Evolutionary conservation across 164 flowering plant genomes (phyloP).

Genomic region (Liquidambar formosana): DNA sequence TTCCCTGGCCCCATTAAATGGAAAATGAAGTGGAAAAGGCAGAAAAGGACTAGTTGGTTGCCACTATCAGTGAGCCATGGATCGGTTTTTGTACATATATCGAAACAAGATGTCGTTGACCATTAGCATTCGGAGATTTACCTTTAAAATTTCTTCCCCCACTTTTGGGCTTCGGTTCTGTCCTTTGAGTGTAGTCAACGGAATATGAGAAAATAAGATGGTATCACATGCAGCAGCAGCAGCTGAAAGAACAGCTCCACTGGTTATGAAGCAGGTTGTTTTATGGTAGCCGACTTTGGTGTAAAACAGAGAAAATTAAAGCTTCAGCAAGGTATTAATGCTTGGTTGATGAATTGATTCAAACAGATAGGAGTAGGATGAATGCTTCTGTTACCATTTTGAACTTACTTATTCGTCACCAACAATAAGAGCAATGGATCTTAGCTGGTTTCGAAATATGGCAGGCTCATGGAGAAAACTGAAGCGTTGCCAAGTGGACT

Average conservation of each 20-base stretch:
- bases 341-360: background rate
- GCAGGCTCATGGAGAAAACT: background rate
- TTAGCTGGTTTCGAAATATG: background rate
- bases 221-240: background rate
- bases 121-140: background rate
- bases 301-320: background rate
- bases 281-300: background rate
- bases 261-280: background rate
- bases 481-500: background rate
- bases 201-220: background rate
- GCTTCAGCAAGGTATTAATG: too few species aligned
- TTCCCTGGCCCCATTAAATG: background rate
- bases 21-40: background rate
- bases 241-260: background rate
- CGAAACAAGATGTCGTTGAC: background rate
- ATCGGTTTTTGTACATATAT: background rate
- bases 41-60: too few species aligned
- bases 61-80: too few species aligned
- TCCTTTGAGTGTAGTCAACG: background rate
- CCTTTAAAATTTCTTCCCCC: too few species aligned
- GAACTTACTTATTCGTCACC: background rate
- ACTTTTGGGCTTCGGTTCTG: background rate
- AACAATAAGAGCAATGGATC: background rate
- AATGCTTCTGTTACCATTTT: background rate
- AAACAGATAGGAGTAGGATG: background rate